phyloP scores from a whole-genome alignment of 179 eudicot genomes.

The Pouteria campechiana region DNA sequence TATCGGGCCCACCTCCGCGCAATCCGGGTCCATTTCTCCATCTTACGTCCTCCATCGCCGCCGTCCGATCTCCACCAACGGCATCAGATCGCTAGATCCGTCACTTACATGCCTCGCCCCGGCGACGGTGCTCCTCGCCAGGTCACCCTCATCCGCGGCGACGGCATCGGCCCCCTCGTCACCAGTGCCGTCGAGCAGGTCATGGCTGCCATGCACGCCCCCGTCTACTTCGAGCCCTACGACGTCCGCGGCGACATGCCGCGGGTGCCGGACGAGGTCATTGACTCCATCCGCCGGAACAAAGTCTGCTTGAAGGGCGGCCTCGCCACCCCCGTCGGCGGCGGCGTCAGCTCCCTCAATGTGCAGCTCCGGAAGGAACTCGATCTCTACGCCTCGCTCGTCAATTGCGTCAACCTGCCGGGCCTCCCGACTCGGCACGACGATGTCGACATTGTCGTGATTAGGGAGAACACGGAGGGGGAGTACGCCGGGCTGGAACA shows the following conservation, averaged over 20 bases:
- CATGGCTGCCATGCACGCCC: constrained; percentile 76
- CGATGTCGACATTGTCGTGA: constrained; percentile 81
- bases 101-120: constrained; percentile 92
- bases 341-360: constrained; percentile 77
- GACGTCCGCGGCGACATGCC: constrained; percentile 62
- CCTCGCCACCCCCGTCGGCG: constrained; percentile 72
- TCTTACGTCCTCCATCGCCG: no score
- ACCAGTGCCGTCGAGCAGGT: constrained; percentile 82
- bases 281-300: constrained; percentile 59
- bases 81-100: no score
- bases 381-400: constrained; percentile 68
- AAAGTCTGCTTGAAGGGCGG: constrained; percentile 83
- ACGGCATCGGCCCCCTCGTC: constrained; percentile 79
- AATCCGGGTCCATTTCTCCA: no score
- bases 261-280: constrained; percentile 33
- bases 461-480: constrained; percentile 90
- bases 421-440: constrained; percentile 68
- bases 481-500: constrained; percentile 80
- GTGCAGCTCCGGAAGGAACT: constrained; percentile 58
- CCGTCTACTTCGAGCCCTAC: constrained; percentile 52
- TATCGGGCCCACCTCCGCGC: no score
- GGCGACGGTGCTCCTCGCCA: constrained; percentile 57
- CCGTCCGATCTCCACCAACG: no score
- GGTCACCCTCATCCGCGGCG: constrained; percentile 79
- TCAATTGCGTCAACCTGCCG: constrained; percentile 56